Evolutionary conservation across 169 alveolate species (phyloP), one percentile per base, ranked within the genome.

Genomic region (Perkinsus olseni): DNA sequence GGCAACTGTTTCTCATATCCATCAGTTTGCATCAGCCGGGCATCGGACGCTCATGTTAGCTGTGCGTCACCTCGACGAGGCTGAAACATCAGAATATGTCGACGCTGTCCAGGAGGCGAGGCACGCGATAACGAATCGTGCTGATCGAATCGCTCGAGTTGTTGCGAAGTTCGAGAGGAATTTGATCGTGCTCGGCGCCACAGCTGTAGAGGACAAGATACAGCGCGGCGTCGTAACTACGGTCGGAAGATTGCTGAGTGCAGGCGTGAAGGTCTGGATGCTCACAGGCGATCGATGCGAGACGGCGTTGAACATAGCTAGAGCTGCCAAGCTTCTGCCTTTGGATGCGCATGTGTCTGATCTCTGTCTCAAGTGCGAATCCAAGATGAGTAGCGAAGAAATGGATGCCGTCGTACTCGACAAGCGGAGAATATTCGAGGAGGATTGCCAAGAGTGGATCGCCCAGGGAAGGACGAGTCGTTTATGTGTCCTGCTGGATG

Each of bases 211-310:
- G 95, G 99, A 94, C 91, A 93, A 93, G 92, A 93, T 94, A 92
- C 96, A 94, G 96, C 99, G 98, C 36, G 98, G 97, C 40, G 99
- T 98, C 21, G 98, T 98, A 17, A 98, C 97, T 93, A 98, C 99
- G 39, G 97, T 98, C 36, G 95, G 95, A 90, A 97, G 97, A 39
- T 94, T 98, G 93, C 96, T 97, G 96, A 97, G 96, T 51, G 99
- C 99, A 6, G 82, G 82, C 28, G 97, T 98, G 91, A 97, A 98
- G 91, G 96, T 98, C 20, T 98, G 99, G 99, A 99, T 98, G 74
- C 95, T 98, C 39, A 98, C 99, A 20, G 99, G 99, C 6, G 99
- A 98, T 96, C 98, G 98, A 96, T 95, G 98, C 91, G 99, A 98
- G 93, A 98, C 99, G 37, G 99, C 99, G 3, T 96, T 98, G 93